Evolutionary conservation across 2,329 filamentous ascomycete species (phyloP).

Genomic region (Phaeosphaeria sp.): DNA sequence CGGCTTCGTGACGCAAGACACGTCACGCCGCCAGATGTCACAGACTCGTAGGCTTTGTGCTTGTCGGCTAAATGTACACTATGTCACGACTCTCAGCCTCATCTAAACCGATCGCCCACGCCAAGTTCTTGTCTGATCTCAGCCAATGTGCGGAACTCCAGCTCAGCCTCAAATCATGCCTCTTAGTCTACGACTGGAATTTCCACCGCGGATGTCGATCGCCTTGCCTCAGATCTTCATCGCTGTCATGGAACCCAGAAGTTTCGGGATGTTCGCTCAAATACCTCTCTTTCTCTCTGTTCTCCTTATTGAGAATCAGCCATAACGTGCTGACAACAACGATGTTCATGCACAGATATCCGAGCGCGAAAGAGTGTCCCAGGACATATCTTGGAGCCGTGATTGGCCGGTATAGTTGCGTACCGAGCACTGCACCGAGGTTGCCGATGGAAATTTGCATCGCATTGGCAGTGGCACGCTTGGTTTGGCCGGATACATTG

Average conservation of each 20-base stretch:
- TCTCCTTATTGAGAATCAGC: constrained; percentile 41
- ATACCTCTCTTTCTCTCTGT: constrained; percentile 35
- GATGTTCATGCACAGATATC: constrained; percentile 41
- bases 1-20: background rate
- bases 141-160: background rate
- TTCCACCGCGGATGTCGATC: constrained; percentile 47
- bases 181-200: constrained; percentile 34
- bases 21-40: background rate
- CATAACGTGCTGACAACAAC: constrained; percentile 39
- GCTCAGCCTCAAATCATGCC: background rate
- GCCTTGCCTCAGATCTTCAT: constrained; percentile 38
- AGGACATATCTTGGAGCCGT: constrained; percentile 44
- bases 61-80: background rate
- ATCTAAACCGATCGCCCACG: background rate
- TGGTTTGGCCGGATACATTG: constrained; percentile 61
- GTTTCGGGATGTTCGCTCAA: constrained; percentile 34
- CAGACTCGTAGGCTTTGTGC: background rate
- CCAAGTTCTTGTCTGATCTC: background rate
- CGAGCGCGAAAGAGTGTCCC: constrained; percentile 45
- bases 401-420: constrained; percentile 45
- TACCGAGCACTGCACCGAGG: constrained; percentile 49
- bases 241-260: constrained; percentile 36
- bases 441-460: constrained; percentile 61
- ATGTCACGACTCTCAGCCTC: background rate
- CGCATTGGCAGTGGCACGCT: constrained; percentile 57